A percentile compares a stretch with the other conserved stretches of the same genome.
phyloP scores from a whole-genome alignment of 208 protist genomes.

The Trypanosoma melophagium region DNA sequence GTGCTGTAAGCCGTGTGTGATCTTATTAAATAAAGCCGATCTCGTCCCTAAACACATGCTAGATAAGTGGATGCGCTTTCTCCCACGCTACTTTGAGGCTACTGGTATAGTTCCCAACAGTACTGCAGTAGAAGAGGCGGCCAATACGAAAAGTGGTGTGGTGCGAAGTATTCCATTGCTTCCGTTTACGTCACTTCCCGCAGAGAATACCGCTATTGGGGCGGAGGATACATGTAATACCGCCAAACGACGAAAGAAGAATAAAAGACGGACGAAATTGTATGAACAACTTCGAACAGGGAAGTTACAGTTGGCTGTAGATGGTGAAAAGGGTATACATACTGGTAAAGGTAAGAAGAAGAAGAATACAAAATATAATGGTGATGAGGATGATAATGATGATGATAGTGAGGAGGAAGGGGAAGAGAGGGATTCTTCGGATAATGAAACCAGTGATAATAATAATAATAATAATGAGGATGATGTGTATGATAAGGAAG shows the following conservation, averaged over 20 bases:
- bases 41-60: conserved; percentile 68
- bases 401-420: conserved; percentile 32
- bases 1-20: conserved; percentile 87
- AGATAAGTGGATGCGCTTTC: conserved; percentile 69
- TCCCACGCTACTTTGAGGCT: conserved; percentile 54
- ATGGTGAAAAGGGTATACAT: neutral
- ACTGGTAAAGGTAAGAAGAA: neutral
- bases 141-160: neutral
- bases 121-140: conserved; percentile 13
- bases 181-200: conserved; percentile 78
- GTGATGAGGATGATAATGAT: conserved; percentile 21
- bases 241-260: conserved; percentile 42
- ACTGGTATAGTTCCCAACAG: conserved; percentile 53
- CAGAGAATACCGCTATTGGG: conserved; percentile 48
- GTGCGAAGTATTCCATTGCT: conserved; percentile 52
- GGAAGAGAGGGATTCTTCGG: conserved; percentile 1
- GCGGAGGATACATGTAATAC: conserved; percentile 17
- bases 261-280: conserved; percentile 56
- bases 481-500: conserved; percentile 15
- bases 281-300: conserved; percentile 80
- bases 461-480: conserved; percentile 12
- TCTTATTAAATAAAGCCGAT: conserved; percentile 96
- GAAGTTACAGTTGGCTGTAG: conserved; percentile 28
- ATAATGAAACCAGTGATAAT: conserved; percentile 21
- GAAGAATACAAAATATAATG: neutral